Evolutionary conservation across 208 protist genomes (phyloP).

Genomic region (Leptomonas seymouri): DNA sequence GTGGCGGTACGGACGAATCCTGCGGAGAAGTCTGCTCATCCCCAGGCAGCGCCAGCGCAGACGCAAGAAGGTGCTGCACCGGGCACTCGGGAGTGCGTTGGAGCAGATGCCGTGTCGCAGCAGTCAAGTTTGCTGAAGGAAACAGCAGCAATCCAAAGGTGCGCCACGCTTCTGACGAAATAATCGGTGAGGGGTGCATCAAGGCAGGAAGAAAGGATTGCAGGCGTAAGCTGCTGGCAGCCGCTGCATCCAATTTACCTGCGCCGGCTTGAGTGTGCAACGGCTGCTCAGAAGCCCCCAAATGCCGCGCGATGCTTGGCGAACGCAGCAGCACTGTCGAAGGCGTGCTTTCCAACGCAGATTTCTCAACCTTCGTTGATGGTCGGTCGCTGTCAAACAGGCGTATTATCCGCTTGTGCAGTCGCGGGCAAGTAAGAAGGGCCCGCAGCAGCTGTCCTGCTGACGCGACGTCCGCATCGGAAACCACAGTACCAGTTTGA

Average conservation of each 20-base stretch:
- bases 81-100: constrained; percentile 12
- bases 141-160: constrained; percentile 45
- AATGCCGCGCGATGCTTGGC: neutral
- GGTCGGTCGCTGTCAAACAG: constrained; percentile 6
- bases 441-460: constrained; percentile 22
- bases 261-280: neutral
- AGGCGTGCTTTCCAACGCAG: neutral
- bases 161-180: constrained; percentile 58
- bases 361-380: neutral
- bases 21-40: constrained; percentile 1
- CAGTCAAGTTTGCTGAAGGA: neutral
- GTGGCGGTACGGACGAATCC: neutral
- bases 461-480: constrained; percentile 19
- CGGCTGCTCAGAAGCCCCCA: neutral
- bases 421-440: constrained; percentile 20
- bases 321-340: constrained; percentile 10
- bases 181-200: constrained; percentile 33
- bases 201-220: constrained; percentile 27
- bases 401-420: constrained; percentile 17
- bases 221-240: neutral
- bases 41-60: constrained; percentile 24
- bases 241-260: neutral
- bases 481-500: neutral
- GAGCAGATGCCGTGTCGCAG: constrained; percentile 8
- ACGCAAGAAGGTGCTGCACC: constrained; percentile 28